Conservation (phyloP, 768 basidiomycete species). For the Termitomyces titanicus region DNA sequence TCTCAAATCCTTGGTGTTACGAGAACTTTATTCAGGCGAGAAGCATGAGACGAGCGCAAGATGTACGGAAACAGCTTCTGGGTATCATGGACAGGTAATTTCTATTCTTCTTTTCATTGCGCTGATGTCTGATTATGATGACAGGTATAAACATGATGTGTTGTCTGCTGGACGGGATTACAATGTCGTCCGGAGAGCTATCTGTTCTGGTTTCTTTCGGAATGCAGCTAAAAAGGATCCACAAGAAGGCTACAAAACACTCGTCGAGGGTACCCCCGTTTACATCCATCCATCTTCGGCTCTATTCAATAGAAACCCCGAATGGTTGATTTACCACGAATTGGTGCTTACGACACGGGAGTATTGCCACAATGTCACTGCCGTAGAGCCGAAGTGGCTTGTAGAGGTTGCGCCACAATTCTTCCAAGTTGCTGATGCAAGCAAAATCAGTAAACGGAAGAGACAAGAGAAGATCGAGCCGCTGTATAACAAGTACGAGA, state of each 20-base stretch:
- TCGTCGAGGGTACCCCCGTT: constrained; percentile 97
- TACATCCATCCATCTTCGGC: constrained; percentile 98
- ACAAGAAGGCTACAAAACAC: constrained; percentile 97
- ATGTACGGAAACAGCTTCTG: constrained; percentile 94
- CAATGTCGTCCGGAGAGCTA: constrained; percentile 90
- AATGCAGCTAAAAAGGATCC: constrained; percentile 99
- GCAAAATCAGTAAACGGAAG: constrained; percentile 97
- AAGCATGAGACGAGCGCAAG: constrained; percentile 95
- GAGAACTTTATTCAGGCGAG: constrained; percentile 99
- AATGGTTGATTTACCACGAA: constrained; percentile 96
- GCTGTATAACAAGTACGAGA: constrained; percentile 92
- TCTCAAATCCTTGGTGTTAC: constrained; percentile 98
- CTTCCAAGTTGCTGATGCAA: constrained; percentile 97
- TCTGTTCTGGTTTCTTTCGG: constrained; percentile 96
- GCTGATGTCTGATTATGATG: constrained; percentile 6
- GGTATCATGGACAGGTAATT: constrained; percentile 97
- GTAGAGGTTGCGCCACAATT: constrained; percentile 97
- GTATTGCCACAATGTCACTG: constrained; percentile 91
- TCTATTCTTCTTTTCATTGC: background rate
- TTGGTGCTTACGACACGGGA: constrained; percentile 94
- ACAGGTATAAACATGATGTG: constrained; percentile 95
- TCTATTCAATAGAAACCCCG: constrained; percentile 94
- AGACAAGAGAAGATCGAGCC: constrained; percentile 97
- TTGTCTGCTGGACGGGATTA: constrained; percentile 89
- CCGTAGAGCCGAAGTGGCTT: constrained; percentile 97